These are phyloP conservation scores for Epichloe gansuensis DNA, from an alignment of 2,329 filamentous ascomycete species.

Conservation along the genomic window DNA sequence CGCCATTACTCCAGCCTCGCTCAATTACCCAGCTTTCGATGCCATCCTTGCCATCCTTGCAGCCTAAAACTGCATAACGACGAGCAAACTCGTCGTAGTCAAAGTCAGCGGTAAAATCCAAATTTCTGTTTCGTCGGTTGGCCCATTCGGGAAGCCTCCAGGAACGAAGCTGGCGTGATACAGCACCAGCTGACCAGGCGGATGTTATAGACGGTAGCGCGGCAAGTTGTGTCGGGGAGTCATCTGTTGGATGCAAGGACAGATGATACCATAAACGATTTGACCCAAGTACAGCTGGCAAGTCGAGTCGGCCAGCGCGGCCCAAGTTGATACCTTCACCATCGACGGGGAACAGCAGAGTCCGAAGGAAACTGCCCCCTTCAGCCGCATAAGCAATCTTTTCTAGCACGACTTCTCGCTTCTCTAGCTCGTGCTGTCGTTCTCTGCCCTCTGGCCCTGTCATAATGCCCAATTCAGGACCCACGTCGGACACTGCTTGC, in stretches of 20 bases:
- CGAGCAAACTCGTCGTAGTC: conserved; percentile 84
- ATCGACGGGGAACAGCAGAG: conserved; percentile 65
- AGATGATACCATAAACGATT: conserved; percentile 95
- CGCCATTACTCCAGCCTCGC: conserved; percentile 95
- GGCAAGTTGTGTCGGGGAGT: conserved; percentile 63
- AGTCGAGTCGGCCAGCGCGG: conserved; percentile 64
- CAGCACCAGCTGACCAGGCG: conserved; percentile 83
- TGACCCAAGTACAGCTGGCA: conserved; percentile 61
- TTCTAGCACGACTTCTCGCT: conserved; percentile 71
- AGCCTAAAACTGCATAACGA: conserved; percentile 73
- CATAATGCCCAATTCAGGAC: conserved; percentile 66
- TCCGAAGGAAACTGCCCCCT: conserved; percentile 69
- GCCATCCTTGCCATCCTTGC: conserved; percentile 79
- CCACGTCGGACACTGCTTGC: conserved; percentile 63
- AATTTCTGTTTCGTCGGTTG: conserved; percentile 76
- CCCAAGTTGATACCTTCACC: conserved; percentile 74
- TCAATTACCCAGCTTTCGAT: conserved; percentile 92
- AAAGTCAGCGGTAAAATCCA: conserved; percentile 96
- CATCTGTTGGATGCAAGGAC: conserved; percentile 81
- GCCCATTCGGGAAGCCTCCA: conserved; percentile 97
- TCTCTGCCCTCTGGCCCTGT: conserved; percentile 56
- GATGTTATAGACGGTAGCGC: conserved; percentile 60
- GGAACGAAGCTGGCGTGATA: conserved; percentile 82
- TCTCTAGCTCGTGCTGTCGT: conserved; percentile 67
- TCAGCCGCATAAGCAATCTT: conserved; percentile 76